Evolutionary conservation across 352 stramenopile genomes (phyloP).

Genomic region (Phytophthora megakarya): DNA sequence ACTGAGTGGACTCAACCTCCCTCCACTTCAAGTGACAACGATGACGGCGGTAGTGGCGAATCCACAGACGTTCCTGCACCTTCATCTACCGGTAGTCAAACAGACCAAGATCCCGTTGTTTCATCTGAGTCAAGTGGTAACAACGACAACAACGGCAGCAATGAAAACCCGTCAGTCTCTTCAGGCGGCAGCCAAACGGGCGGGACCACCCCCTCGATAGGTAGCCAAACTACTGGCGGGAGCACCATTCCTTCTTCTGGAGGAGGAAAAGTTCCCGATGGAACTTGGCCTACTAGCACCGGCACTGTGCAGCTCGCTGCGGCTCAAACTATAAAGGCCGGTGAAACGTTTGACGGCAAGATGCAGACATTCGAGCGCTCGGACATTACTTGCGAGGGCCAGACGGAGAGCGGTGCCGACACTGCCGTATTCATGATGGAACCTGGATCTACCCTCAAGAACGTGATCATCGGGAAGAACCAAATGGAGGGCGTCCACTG

Average conservation of each 20-base stretch:
- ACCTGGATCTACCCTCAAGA: conserved; percentile 18
- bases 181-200: conserved; percentile 6
- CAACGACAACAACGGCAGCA: neutral
- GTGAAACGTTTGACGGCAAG: conserved; percentile 23
- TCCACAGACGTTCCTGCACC: neutral
- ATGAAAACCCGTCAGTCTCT: neutral
- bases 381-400: conserved; percentile 41
- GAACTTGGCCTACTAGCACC: conserved; percentile 22
- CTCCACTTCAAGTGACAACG: neutral
- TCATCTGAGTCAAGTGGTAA: neutral
- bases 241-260: conserved; percentile 4
- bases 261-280: conserved; percentile 14
- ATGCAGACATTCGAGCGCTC: conserved; percentile 65
- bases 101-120: neutral
- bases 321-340: conserved; percentile 36
- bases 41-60: neutral
- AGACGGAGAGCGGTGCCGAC: conserved; percentile 22
- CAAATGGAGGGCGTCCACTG: conserved; percentile 21
- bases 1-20: neutral
- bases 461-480: conserved; percentile 22
- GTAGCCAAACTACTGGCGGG: conserved; percentile 5
- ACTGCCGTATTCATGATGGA: conserved; percentile 44
- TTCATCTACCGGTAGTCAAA: conserved; percentile 7
- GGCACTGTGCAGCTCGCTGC: conserved; percentile 22
- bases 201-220: neutral